Conservation (phyloP, 441 rosid species). For the Raphanus hybrid region DNA sequence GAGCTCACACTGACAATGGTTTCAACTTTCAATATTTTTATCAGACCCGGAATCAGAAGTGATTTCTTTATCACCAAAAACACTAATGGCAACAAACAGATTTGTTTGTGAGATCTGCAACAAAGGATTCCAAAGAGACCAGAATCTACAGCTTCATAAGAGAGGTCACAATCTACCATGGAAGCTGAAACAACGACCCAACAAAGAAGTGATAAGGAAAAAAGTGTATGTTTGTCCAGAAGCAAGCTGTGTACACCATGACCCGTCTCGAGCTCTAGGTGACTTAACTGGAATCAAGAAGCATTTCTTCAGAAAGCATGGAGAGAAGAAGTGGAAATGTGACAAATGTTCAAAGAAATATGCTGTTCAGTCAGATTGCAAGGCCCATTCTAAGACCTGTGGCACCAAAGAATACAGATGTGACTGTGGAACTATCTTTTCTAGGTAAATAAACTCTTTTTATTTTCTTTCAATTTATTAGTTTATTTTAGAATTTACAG, state of each 20-base stretch:
- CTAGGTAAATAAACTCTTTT: slow-evolving; percentile 51
- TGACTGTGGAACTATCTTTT: slow-evolving; percentile 85
- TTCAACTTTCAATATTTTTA: too few relatives aligned
- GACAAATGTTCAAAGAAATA: slow-evolving; percentile 82
- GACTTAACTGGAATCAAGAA: slow-evolving; percentile 90
- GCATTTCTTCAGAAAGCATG: slow-evolving; percentile 81
- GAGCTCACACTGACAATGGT: too few relatives aligned
- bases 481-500: slow-evolving; percentile 13
- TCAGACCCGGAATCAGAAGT: slow-evolving; percentile 92
- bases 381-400: slow-evolving; percentile 87
- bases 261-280: slow-evolving; percentile 81
- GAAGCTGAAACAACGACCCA: slow-evolving; percentile 82
- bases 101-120: slow-evolving; percentile 84
- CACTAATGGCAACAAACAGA: slow-evolving; percentile 79
- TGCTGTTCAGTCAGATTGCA: slow-evolving; percentile 92
- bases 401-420: slow-evolving; percentile 90
- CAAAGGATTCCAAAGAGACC: slow-evolving; percentile 92
- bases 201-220: slow-evolving; percentile 66
- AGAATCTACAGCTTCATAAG: slow-evolving; percentile 80
- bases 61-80: slow-evolving; percentile 79
- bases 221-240: slow-evolving; percentile 89
- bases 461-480: not conserved
- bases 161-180: slow-evolving; percentile 91
- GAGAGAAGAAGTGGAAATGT: slow-evolving; percentile 94
- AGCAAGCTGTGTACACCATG: slow-evolving; percentile 76